Evolutionary conservation across 495 filamentous ascomycete genomes (phyloP), one percentile per base, ranked within the genome.

Genomic region (Xylaria venustula): DNA sequence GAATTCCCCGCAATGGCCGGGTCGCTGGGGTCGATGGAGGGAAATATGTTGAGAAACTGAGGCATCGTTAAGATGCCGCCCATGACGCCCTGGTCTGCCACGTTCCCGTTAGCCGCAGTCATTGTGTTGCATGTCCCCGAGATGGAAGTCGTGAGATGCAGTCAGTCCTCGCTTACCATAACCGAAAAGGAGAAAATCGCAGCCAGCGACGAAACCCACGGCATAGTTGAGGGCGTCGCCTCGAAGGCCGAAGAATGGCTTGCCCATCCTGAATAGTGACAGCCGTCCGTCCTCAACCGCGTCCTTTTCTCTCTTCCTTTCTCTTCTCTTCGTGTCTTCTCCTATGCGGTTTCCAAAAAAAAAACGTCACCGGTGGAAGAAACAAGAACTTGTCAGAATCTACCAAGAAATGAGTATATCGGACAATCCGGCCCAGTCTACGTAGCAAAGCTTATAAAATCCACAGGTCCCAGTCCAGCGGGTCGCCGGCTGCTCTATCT

Each of bases 151-250:
- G n/a, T n/a, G n/a, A n/a, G n/a, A n/a, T n/a, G n/a, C n/a, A n/a
- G n/a, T n/a, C n/a, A n/a, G n/a, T n/a, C n/a, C 25, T 30, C 32
- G 52, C 62, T 58, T 77, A 77, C 75, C 74, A 45, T 78, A 78
- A 47, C 75, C 75, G 51, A 78, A 78, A 11, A 77, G 68, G 67
- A 89, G 71, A 66, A 91, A 91, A 71, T 90, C 88, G 64, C 87
- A 82, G 64, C 88, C 87, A 47, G 88, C 88, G 50, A 90, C 79
- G 9, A 86, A 65, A 41, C 85, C 86, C 55, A 91, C 86, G 54
- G 85, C 87, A 61, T 87, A 76, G 62, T 90, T 88, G 36, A 91
- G 81, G 70, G 76, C 77, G 40, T 77, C 71, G 77, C 88, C 88
- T 64, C 80, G 80, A 56, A 90, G 83, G 73, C 88, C 88, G 61